These are phyloP conservation scores for Colletotrichum truncatum DNA, from an alignment of 2,329 filamentous ascomycete genomes.

Conservation along the genomic window DNA sequence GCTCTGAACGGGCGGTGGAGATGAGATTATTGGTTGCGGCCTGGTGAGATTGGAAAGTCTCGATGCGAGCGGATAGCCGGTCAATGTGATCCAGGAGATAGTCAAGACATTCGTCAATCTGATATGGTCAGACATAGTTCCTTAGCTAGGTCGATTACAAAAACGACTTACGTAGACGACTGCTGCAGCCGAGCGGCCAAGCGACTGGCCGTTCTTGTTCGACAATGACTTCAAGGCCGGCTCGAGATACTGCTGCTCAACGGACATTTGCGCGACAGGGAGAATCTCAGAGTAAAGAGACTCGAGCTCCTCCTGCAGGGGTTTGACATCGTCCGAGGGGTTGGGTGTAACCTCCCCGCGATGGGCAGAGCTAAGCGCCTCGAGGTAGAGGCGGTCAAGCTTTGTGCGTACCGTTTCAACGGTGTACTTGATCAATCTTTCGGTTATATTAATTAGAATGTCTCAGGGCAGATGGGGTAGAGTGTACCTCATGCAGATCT, in stretches of 20 bases:
- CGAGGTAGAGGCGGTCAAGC: constrained; percentile 65
- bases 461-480: not conserved
- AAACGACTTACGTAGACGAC: constrained; percentile 57
- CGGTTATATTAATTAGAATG: not conserved
- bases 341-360: constrained; percentile 45
- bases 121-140: constrained; percentile 32
- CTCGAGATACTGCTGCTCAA: constrained; percentile 72
- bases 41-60: constrained; percentile 57
- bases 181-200: constrained; percentile 56
- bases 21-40: constrained; percentile 48
- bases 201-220: constrained; percentile 51
- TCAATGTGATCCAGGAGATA: constrained; percentile 59
- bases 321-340: constrained; percentile 42
- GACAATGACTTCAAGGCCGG: constrained; percentile 62
- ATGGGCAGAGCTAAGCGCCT: constrained; percentile 47
- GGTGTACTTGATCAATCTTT: constrained; percentile 64
- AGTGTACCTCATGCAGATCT: constrained; percentile 60
- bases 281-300: constrained; percentile 76
- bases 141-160: not conserved
- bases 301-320: constrained; percentile 71
- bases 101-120: constrained; percentile 63
- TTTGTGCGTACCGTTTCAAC: constrained; percentile 64
- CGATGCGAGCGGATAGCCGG: constrained; percentile 50
- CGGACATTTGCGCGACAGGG: constrained; percentile 75
- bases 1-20: constrained; percentile 53